Conservation (phyloP, 306 rosid genomes). For the Phaseolus lunatus region DNA sequence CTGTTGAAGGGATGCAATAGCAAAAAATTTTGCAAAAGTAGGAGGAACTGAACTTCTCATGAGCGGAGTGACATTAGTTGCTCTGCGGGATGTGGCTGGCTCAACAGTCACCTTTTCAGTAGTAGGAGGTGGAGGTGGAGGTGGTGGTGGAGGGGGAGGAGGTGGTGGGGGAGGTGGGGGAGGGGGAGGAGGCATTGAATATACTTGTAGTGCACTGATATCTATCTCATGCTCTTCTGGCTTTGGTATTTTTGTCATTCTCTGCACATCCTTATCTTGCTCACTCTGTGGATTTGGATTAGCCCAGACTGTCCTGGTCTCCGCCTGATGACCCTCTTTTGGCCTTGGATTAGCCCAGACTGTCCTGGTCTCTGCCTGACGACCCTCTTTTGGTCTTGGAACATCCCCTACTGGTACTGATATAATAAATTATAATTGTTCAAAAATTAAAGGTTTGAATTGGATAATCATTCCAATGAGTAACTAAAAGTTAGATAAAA, state of each 20-base stretch:
- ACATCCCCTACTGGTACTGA: constrained; percentile 60
- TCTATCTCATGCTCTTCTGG: constrained; percentile 61
- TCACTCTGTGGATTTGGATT: constrained; percentile 61
- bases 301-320: constrained; percentile 60
- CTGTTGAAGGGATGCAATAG: constrained; percentile 94
- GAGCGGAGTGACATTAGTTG: constrained; percentile 54
- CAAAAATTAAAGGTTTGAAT: constrained; percentile 8
- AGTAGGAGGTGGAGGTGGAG: constrained; percentile 60
- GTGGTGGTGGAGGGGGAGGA: constrained; percentile 57
- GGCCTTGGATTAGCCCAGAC: constrained; percentile 63
- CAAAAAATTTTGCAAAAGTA: constrained; percentile 70
- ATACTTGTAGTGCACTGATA: constrained; percentile 60
- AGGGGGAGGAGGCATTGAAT: constrained; percentile 65
- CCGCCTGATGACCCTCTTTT: constrained; percentile 61
- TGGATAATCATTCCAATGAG: constrained; percentile 7
- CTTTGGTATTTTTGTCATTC: constrained; percentile 60
- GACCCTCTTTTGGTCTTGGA: constrained; percentile 61
- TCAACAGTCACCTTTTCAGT: constrained; percentile 66
- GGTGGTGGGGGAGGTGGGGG: constrained; percentile 30
- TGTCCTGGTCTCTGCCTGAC: constrained; percentile 59
- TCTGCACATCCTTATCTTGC: constrained; percentile 57
- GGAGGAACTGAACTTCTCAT: constrained; percentile 47
- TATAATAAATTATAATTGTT: constrained; percentile 34
- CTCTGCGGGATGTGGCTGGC: constrained; percentile 56
- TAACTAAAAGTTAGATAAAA: constrained; percentile 5